These are phyloP conservation scores for Suillus subluteus DNA, from an alignment of 768 basidiomycete species.

Conservation along the genomic window DNA sequence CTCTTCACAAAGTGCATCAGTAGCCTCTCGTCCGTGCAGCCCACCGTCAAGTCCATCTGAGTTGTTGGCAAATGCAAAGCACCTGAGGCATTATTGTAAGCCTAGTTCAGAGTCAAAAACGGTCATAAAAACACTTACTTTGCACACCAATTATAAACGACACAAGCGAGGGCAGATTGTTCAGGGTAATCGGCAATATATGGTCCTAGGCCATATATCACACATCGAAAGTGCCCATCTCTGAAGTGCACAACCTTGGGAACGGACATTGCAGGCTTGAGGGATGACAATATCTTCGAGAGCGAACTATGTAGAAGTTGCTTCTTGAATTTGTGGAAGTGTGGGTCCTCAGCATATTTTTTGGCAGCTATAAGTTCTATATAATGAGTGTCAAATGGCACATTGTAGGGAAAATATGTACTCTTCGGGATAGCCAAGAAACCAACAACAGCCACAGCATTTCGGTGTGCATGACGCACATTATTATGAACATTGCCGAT, in stretches of 20 bases:
- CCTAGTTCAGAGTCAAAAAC: no score
- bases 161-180: constrained; percentile 37
- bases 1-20: no score
- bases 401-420: constrained; percentile 7
- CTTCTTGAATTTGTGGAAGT: constrained; percentile 32
- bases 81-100: no score
- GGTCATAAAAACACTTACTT: no score
- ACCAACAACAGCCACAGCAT: constrained; percentile 18
- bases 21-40: no score
- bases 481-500: constrained; percentile 26
- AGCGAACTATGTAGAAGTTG: constrained; percentile 38
- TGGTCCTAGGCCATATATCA: constrained; percentile 38
- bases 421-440: constrained; percentile 34
- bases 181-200: constrained; percentile 47
- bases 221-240: constrained; percentile 35
- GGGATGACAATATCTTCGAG: constrained; percentile 23
- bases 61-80: no score
- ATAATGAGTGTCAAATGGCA: background rate
- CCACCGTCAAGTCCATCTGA: no score
- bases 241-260: constrained; percentile 19
- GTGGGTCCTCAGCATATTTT: constrained; percentile 18
- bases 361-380: constrained; percentile 13
- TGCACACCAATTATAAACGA: constrained; percentile 11
- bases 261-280: constrained; percentile 31
- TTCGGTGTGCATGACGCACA: constrained; percentile 23